Percentiles rank a stretch among this genome's conserved stretches.
phyloP scores from a whole-genome alignment of 2,329 filamentous ascomycete genomes.

The Sporothrix mexicana region DNA sequence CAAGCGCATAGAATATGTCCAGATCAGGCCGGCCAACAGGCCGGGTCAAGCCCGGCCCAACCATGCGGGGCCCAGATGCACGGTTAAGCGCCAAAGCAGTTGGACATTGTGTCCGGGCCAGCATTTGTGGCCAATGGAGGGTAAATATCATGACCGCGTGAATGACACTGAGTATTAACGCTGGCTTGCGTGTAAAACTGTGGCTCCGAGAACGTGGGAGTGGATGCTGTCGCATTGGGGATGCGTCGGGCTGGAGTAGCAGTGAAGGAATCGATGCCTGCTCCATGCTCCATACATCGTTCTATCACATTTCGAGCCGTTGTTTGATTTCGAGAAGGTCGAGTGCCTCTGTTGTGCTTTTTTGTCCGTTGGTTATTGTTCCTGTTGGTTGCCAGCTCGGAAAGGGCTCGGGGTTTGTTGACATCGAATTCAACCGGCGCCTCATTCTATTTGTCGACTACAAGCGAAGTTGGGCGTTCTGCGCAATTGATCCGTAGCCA shows the following conservation, averaged over 20 bases:
- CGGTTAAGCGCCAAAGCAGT: slow-evolving; percentile 16
- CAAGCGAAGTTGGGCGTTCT: too few relatives aligned
- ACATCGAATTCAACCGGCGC: too few relatives aligned
- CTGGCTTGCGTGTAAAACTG: too few relatives aligned
- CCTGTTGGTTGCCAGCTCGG: too few relatives aligned
- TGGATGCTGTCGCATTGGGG: too few relatives aligned
- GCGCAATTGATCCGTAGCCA: background rate
- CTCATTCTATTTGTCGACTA: too few relatives aligned
- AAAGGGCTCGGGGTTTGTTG: too few relatives aligned
- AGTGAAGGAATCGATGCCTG: slow-evolving; percentile 8
- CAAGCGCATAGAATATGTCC: background rate
- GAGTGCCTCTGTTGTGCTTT: too few relatives aligned
- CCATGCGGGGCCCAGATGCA: background rate
- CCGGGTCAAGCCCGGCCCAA: background rate
- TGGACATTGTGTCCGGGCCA: background rate
- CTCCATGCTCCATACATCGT: background rate
- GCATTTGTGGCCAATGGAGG: background rate
- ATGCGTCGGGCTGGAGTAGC: background rate
- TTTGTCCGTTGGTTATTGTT: background rate
- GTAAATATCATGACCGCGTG: background rate
- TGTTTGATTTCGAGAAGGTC: background rate
- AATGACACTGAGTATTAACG: background rate
- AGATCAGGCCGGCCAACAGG: background rate
- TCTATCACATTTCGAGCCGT: background rate
- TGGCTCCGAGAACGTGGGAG: background rate